A percentile compares a stretch with the other conserved stretches of the same genome.
phyloP scores from a whole-genome alignment of 495 filamentous ascomycete species.

The Ramalina intermedia region DNA sequence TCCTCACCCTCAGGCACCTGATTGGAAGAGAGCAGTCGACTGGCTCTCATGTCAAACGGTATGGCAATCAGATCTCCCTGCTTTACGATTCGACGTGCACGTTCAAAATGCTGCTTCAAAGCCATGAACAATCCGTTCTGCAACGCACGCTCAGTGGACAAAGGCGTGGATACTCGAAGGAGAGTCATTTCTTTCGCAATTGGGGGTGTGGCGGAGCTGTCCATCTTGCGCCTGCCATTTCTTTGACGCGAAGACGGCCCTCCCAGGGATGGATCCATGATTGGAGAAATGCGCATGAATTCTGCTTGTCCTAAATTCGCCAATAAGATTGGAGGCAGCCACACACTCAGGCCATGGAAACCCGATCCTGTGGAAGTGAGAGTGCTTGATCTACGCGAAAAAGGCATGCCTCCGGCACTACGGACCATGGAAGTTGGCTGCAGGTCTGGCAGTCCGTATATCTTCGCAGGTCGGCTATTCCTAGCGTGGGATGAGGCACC shows the following conservation, averaged over 20 bases:
- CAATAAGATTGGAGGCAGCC: conserved; percentile 72
- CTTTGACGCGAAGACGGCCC: conserved; percentile 19
- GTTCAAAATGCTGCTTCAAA: conserved; percentile 75
- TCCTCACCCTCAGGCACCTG: conserved; percentile 4
- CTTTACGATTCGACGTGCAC: conserved; percentile 60
- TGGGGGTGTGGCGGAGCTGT: conserved; percentile 53
- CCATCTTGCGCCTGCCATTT: conserved; percentile 30
- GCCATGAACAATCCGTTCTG: conserved; percentile 72
- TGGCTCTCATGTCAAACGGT: conserved; percentile 46
- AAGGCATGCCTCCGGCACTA: conserved; percentile 29
- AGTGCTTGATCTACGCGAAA: conserved; percentile 35
- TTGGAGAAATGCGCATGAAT: conserved; percentile 56
- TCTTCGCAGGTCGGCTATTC: conserved; percentile 63
- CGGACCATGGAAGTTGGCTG: conserved; percentile 31
- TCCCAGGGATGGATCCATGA: conserved; percentile 14
- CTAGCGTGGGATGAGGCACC: neutral
- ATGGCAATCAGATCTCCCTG: conserved; percentile 79
- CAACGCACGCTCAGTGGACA: conserved; percentile 59
- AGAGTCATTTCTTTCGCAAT: conserved; percentile 82
- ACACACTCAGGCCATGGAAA: conserved; percentile 42
- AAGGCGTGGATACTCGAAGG: conserved; percentile 76
- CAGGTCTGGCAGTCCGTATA: conserved; percentile 74
- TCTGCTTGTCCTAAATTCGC: conserved; percentile 65
- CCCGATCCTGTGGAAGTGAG: conserved; percentile 19
- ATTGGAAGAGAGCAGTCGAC: conserved; percentile 7